Base-by-base conservation (phyloP, 257 asterid species). In the Gentiana dahurica region DNA sequence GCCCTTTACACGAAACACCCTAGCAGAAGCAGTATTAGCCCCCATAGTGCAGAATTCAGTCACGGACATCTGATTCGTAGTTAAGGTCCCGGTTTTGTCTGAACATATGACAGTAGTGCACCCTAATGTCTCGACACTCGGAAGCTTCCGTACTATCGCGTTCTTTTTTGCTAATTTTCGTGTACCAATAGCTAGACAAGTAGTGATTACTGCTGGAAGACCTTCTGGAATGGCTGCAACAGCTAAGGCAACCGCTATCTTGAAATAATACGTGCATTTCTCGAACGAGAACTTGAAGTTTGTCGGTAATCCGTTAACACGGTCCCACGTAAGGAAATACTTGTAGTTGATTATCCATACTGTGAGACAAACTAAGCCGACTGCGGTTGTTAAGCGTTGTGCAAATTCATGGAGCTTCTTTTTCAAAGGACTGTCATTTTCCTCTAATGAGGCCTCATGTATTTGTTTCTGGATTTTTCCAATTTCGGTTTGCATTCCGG, bases 221-320 rank as follows among this genome's bases (percentile, higher is more conserved):
- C 95, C 95, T 69, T 85, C 95, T 2, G 95, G 92, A 41, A 85
- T 82, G 4, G 95, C 95, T 51, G 95, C 95, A 36, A 85, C 92
- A 2, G 95, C 95, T 51, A 85, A 80, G 12, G 91, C 86, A 50
- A 85, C 78, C 51, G 92, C 92, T 43, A 82, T 78, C 64, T 85
- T 77, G 51, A 85, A 85, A 69, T 85, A 82, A 53, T 82, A 82
- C 4, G 91, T 74, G 75, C 94, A 85, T 61, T 76, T 79, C 51
- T 80, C 79, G 51, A 81, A 84, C 24, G 89, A 84, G 63, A 84
- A 84, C 15, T 55, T 65, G 69, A 76, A 53, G 64, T 79, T 68
- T 11, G 82, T 51, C 35, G 89, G 93, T 86, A 81, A 70, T 36
- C 86, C 93, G 49, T 83, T 41, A 4, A 52, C 74, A 34, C 68